Percentiles rank a stretch among this genome's conserved stretches.
Evolutionary conservation across 495 filamentous ascomycete species (phyloP).

Genomic region (Hypomontagnella submonticulosa): DNA sequence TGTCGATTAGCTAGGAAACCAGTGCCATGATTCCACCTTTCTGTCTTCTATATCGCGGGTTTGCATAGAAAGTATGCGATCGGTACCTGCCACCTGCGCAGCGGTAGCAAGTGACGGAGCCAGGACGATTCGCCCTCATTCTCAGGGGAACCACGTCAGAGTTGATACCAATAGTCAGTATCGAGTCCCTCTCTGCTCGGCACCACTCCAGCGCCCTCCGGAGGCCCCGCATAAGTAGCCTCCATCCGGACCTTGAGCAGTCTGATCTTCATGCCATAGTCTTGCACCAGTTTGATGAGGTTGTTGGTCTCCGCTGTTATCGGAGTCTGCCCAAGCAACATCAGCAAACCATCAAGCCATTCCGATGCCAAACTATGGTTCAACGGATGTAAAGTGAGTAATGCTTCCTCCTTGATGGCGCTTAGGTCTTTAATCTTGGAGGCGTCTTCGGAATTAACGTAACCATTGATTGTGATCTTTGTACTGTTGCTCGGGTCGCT

Average conservation of each 20-base stretch:
- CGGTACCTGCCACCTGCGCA: not conserved
- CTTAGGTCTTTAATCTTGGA: slow-evolving; percentile 48
- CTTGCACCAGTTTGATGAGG: slow-evolving; percentile 81
- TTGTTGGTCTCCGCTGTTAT: slow-evolving; percentile 97
- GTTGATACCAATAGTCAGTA: slow-evolving; percentile 77
- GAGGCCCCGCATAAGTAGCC: slow-evolving; percentile 68
- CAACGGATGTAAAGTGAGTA: slow-evolving; percentile 84
- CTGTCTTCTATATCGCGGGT: slow-evolving; percentile 2
- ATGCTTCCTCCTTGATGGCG: slow-evolving; percentile 62
- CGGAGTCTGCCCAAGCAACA: slow-evolving; percentile 93
- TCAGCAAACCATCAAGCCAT: slow-evolving; percentile 95
- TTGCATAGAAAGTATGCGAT: slow-evolving; percentile 17
- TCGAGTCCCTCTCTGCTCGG: slow-evolving; percentile 71
- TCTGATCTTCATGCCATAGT: slow-evolving; percentile 93
- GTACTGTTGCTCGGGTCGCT: slow-evolving; percentile 67
- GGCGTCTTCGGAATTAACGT: slow-evolving; percentile 54
- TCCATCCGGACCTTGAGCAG: slow-evolving; percentile 92
- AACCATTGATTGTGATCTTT: slow-evolving; percentile 92
- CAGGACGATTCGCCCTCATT: not conserved
- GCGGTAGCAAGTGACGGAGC: not conserved
- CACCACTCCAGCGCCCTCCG: slow-evolving; percentile 60
- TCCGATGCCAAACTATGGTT: slow-evolving; percentile 89
- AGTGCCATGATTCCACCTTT: slow-evolving; percentile 17
- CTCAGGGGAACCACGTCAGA: slow-evolving; percentile 48
- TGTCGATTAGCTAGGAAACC: slow-evolving; percentile 22